Evolutionary conservation across 192 early-diverging fungal species (phyloP).

Genomic region (Backusella macrospora): DNA sequence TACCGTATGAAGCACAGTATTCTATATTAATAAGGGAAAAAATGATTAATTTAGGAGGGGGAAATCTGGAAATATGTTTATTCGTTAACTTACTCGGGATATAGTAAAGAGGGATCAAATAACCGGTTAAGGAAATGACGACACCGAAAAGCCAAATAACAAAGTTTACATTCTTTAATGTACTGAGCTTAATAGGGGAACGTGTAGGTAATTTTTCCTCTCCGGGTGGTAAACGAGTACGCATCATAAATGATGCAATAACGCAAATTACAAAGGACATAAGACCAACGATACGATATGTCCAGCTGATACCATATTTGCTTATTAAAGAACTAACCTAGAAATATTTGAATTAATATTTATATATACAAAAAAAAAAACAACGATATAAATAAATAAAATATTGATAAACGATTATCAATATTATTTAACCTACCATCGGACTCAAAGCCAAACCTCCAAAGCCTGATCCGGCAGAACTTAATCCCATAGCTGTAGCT

Average conservation of each 20-base stretch:
- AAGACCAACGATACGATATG: slow-evolving; percentile 56
- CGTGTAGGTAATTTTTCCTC: background rate
- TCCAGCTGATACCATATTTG: slow-evolving; percentile 56
- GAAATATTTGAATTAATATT: background rate
- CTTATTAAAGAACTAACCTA: slow-evolving; percentile 46
- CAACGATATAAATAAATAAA: background rate
- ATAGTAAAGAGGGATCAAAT: slow-evolving; percentile 46
- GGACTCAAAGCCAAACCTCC: slow-evolving; percentile 55
- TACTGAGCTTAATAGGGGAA: slow-evolving; percentile 22
- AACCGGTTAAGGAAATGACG: slow-evolving; percentile 42
- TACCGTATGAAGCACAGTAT: slow-evolving; percentile 25
- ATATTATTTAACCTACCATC: slow-evolving; percentile 15
- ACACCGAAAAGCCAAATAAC: slow-evolving; percentile 31
- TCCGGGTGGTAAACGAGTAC: slow-evolving; percentile 26
- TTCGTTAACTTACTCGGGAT: slow-evolving; percentile 33
- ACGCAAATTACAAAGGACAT: slow-evolving; percentile 48
- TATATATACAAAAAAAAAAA: background rate
- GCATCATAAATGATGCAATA: slow-evolving; percentile 27
- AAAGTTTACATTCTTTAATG: slow-evolving; percentile 37
- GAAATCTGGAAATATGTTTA: background rate
- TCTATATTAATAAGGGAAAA: slow-evolving; percentile 16
- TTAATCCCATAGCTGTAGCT: slow-evolving; percentile 60
- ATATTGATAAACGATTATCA: background rate
- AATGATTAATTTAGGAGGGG: no score
- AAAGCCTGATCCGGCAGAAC: slow-evolving; percentile 66